Percentiles rank a stretch among this genome's conserved stretches.
Evolutionary conservation across 257 asterid species (phyloP).

Genomic region (Ballota nigra): DNA sequence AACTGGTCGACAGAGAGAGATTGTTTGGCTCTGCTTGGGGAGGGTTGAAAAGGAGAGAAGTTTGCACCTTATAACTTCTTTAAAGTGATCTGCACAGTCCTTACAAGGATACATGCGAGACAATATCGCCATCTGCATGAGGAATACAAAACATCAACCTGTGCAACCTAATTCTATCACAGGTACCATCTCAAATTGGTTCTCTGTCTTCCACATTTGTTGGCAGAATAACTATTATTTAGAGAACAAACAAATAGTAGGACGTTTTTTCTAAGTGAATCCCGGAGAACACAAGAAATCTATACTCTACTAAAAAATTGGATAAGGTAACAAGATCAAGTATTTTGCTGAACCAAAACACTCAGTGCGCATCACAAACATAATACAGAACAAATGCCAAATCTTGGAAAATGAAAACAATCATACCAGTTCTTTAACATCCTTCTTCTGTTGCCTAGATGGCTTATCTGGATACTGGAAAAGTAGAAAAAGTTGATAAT

Average conservation of each 20-base stretch:
- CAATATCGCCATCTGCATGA: conserved; percentile 74
- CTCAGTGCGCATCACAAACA: background rate
- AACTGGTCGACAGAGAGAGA: no score
- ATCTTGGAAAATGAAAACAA: background rate
- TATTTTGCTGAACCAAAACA: background rate
- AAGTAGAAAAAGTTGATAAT: background rate
- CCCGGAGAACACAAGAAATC: background rate
- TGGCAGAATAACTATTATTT: background rate
- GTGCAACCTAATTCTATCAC: background rate
- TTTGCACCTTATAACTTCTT: conserved; percentile 74
- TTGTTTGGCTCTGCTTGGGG: background rate
- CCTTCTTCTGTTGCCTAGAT: conserved; percentile 92
- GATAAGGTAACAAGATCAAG: background rate
- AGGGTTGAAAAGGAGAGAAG: background rate
- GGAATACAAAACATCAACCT: conserved; percentile 5
- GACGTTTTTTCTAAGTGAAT: background rate
- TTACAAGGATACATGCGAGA: conserved; percentile 91
- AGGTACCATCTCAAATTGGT: background rate
- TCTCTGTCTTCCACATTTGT: background rate
- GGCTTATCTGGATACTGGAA: conserved; percentile 96
- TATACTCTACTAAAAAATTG: background rate
- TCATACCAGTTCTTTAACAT: conserved; percentile 92
- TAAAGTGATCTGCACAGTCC: conserved; percentile 97
- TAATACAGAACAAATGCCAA: background rate
- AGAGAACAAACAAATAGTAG: background rate